Conservation (phyloP, 1,284 basidiomycete species). For the Rhodotorula sp. region DNA sequence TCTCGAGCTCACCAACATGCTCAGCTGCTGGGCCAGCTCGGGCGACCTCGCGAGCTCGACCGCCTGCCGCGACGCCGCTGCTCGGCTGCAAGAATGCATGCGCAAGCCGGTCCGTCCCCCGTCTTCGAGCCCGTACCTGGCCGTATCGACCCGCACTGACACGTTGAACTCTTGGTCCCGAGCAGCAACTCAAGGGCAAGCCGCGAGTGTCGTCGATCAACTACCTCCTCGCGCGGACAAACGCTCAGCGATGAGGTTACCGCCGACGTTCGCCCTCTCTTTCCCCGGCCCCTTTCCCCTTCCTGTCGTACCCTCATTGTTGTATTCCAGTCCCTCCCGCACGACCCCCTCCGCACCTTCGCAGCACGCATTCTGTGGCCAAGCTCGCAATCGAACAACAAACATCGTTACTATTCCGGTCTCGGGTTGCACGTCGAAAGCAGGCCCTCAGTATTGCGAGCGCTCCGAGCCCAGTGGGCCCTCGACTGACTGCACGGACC, state of each 20-base stretch:
- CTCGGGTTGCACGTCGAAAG: too few species aligned
- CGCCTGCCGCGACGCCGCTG: conserved; percentile 66
- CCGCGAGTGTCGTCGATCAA: conserved; percentile 72
- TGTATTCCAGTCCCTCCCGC: too few species aligned
- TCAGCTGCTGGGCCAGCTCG: conserved; percentile 87
- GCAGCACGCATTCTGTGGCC: too few species aligned
- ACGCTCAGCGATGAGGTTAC: conserved; percentile 1
- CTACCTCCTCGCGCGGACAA: conserved; percentile 61
- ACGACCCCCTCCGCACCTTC: too few species aligned
- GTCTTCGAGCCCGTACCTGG: conserved; percentile 62
- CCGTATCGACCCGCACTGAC: conserved; percentile 13
- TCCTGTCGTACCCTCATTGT: not conserved
- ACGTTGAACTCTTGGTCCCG: conserved; percentile 43
- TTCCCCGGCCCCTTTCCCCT: too few species aligned
- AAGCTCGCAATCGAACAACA: too few species aligned
- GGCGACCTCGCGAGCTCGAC: conserved; percentile 64
- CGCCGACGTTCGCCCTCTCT: too few species aligned
- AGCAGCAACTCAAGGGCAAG: conserved; percentile 57
- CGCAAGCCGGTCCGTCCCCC: conserved; percentile 76
- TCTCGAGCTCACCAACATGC: conserved; percentile 73
- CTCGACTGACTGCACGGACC: too few species aligned
- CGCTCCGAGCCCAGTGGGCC: too few species aligned
- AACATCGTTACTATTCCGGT: too few species aligned
- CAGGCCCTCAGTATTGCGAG: too few species aligned
- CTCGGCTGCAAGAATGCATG: conserved; percentile 80